Conservation (phyloP, 2,329 filamentous ascomycete genomes). For the Penicillium nordicum region DNA sequence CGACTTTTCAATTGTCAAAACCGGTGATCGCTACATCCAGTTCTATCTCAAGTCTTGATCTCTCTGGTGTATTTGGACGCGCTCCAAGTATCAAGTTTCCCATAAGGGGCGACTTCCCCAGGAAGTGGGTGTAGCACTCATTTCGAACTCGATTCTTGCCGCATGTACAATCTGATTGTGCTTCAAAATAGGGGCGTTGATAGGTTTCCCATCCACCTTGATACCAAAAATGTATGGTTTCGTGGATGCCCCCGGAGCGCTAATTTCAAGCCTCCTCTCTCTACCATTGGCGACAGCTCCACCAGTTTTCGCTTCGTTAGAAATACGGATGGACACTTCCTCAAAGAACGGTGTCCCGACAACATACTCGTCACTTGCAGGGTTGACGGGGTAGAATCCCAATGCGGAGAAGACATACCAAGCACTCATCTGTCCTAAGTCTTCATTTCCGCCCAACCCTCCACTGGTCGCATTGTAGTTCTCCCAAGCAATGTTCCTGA, state of each 20-base stretch:
- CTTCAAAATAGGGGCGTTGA: slow-evolving; percentile 37
- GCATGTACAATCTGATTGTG: slow-evolving; percentile 44
- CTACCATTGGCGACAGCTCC: slow-evolving; percentile 17
- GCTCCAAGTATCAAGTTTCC: neutral
- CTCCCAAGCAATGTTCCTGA: slow-evolving; percentile 38
- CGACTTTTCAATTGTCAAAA: neutral
- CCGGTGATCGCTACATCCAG: no score
- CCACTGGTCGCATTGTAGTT: slow-evolving; percentile 49
- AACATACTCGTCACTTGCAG: slow-evolving; percentile 46
- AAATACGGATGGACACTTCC: slow-evolving; percentile 40
- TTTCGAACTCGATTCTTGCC: slow-evolving; percentile 44
- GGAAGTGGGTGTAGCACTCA: slow-evolving; percentile 40
- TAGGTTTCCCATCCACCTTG: slow-evolving; percentile 39
- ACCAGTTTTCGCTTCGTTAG: slow-evolving; percentile 31
- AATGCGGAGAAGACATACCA: slow-evolving; percentile 50
- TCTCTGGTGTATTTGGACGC: neutral
- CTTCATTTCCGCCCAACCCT: slow-evolving; percentile 49
- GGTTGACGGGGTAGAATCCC: slow-evolving; percentile 49
- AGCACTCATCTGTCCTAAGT: slow-evolving; percentile 51
- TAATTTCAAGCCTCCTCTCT: slow-evolving; percentile 37
- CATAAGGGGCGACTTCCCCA: slow-evolving; percentile 27
- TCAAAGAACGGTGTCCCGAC: slow-evolving; percentile 49
- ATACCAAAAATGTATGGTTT: slow-evolving; percentile 44
- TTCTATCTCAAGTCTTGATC: no score
- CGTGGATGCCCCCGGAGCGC: slow-evolving; percentile 40